A percentile compares a stretch with the other conserved stretches of the same genome.
These are phyloP conservation scores for Microbotryum lychnidis-dioicae DNA, from an alignment of 1,284 basidiomycete genomes.

Conservation along the genomic window DNA sequence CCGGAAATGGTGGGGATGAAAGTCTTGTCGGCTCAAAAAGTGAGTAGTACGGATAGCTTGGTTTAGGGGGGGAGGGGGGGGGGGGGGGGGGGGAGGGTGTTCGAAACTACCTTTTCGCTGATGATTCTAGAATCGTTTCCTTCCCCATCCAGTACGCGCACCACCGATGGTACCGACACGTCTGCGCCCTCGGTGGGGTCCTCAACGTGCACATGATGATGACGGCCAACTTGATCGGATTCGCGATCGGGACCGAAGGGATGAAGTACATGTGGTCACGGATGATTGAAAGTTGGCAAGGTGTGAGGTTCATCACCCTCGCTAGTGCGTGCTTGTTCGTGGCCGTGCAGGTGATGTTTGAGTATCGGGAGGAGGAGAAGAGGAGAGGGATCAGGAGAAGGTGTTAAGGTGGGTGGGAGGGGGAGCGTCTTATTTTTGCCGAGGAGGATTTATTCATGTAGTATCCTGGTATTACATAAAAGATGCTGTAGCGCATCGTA, in stretches of 20 bases:
- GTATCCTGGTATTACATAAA: too few species aligned
- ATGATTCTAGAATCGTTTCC: neutral
- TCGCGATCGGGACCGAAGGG: slow-evolving; percentile 84
- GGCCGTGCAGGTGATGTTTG: slow-evolving; percentile 87
- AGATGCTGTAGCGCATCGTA: too few species aligned
- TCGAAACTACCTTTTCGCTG: too few species aligned
- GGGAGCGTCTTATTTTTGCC: too few species aligned
- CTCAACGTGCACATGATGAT: slow-evolving; percentile 86
- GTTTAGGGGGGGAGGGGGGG: too few species aligned
- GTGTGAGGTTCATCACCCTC: slow-evolving; percentile 57
- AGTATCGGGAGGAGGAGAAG: slow-evolving; percentile 63
- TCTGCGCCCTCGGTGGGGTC: slow-evolving; percentile 74
- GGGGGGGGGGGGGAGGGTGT: too few species aligned
- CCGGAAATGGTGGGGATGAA: slow-evolving; percentile 66
- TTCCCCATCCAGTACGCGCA: slow-evolving; percentile 52
- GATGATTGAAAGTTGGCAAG: slow-evolving; percentile 57
- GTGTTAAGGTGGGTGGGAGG: slow-evolving; percentile 38
- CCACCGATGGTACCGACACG: slow-evolving; percentile 73
- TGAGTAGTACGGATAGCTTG: neutral
- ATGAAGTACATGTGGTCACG: slow-evolving; percentile 60
- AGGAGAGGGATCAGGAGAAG: slow-evolving; percentile 55
- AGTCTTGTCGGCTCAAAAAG: slow-evolving; percentile 24
- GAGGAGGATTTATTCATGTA: too few species aligned
- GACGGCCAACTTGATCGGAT: slow-evolving; percentile 87
- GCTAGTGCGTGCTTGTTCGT: slow-evolving; percentile 66